These are phyloP conservation scores for Xylariales sp. DNA, from an alignment of 2,329 filamentous ascomycete species.

Conservation along the genomic window DNA sequence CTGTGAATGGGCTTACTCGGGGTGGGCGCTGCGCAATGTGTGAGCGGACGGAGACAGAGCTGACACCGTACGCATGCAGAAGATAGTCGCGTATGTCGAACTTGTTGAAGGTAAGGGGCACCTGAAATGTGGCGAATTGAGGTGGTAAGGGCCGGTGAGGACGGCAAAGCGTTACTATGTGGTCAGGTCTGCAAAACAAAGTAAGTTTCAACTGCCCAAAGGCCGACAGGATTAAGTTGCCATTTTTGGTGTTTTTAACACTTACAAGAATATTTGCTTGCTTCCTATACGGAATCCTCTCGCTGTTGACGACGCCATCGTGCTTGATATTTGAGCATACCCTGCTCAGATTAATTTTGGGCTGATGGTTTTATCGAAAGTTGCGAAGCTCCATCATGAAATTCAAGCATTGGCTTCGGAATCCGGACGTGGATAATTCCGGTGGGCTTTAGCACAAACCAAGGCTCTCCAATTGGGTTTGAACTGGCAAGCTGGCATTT, in stretches of 20 bases:
- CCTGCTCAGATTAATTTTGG: too few species aligned
- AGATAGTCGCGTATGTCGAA: slow-evolving; percentile 96
- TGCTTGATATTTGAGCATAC: too few species aligned
- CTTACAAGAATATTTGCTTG: slow-evolving; percentile 28
- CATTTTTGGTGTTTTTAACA: not conserved
- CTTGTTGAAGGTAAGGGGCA: slow-evolving; percentile 91
- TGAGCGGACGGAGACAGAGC: slow-evolving; percentile 69
- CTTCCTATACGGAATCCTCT: slow-evolving; percentile 20
- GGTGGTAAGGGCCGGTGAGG: slow-evolving; percentile 44
- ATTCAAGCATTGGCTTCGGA: slow-evolving; percentile 9
- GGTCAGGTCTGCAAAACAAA: slow-evolving; percentile 5
- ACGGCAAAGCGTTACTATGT: slow-evolving; percentile 9
- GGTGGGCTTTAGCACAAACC: not conserved
- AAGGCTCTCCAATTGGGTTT: not conserved
- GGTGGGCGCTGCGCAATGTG: slow-evolving; percentile 67
- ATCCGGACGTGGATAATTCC: slow-evolving; percentile 7
- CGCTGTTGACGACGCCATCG: slow-evolving; percentile 12
- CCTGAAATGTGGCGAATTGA: slow-evolving; percentile 82
- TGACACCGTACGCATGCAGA: slow-evolving; percentile 76
- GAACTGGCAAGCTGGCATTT: too few species aligned
- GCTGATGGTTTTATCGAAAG: too few species aligned
- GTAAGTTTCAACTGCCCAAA: not conserved
- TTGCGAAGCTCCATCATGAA: slow-evolving; percentile 2
- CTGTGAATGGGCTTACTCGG: slow-evolving; percentile 42
- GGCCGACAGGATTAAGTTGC: not conserved